Conservation (phyloP, 805 yeast genomes). For the Lipomyces lipofer region DNA sequence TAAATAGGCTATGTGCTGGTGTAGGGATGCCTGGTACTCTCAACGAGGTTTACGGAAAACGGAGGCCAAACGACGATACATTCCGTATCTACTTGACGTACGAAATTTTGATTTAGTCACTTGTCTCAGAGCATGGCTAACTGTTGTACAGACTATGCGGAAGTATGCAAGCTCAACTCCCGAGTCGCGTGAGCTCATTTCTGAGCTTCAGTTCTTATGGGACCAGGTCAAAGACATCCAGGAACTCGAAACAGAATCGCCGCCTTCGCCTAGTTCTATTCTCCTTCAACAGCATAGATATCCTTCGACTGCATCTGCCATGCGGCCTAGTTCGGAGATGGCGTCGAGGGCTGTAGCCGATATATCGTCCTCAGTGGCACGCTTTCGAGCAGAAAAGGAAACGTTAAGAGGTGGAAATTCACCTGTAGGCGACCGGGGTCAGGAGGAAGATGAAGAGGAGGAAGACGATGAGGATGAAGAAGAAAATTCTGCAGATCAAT, state of each 20-base stretch:
- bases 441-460: constrained; percentile 4
- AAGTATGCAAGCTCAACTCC: constrained; percentile 65
- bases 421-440: constrained; percentile 2
- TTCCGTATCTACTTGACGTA: constrained; percentile 59
- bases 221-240: constrained; percentile 60
- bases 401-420: background rate
- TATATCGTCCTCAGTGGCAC: background rate
- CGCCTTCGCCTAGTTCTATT: constrained; percentile 8
- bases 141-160: constrained; percentile 55
- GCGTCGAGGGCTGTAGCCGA: background rate
- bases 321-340: constrained; percentile 7
- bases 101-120: background rate
- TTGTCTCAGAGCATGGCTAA: background rate
- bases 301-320: background rate
- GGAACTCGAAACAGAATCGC: constrained; percentile 28
- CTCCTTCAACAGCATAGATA: background rate
- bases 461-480: constrained; percentile 8
- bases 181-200: constrained; percentile 64
- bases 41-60: constrained; percentile 67
- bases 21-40: constrained; percentile 73
- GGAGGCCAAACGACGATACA: constrained; percentile 74
- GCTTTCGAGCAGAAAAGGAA: background rate
- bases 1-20: background rate
- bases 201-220: constrained; percentile 73
- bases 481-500: constrained; percentile 8